Base-by-base conservation (phyloP, 1,284 basidiomycete species). In the Rhodotorula sp. region DNA sequence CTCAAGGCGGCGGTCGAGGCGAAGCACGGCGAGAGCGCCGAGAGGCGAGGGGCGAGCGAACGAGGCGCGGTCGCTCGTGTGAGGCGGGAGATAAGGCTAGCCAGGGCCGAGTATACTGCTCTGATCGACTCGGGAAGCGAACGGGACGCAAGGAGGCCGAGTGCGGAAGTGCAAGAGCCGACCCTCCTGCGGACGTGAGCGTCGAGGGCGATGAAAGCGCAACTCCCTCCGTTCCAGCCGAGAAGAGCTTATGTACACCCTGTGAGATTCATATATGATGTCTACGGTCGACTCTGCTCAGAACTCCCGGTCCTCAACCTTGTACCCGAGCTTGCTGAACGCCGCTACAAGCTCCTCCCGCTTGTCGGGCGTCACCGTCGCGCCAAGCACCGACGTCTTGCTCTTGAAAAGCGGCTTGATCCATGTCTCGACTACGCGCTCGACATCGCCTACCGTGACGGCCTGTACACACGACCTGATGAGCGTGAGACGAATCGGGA, bases 351-450 rank as follows among this genome's bases (percentile, higher is more conserved):
- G 39, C 27, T 63, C 37, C 19, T 39, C 3, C 9, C 25, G 34
- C 32, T 94, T 94, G 13, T 88, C 87, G 21, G 91, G 89, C 22
- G 92, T 88, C 32, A 91, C 90, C 19, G 94, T 89, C 5, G 92
- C 88, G 15, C 94, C 89, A 0, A 89, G 90, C 27, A 93, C 86
- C 9, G 92, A 92, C 1, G 88, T 87, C 7, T 85, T 83, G 0
- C 93, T 80, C 75, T 91, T 86, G 82, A 98, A 97, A 55, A 98
- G 83, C 0, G 94, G 92, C 51, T 94, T 81, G 82, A 97, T 88
- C 82, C 97, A 89, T 76, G 86, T 89, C 73, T 84, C 81, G 70
- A 97, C 84, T 21, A 86, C 86, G 10, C 81, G 82, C 34, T 91
- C 82, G 57, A 97, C 89, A 71, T 97, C 88, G 9, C 88, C 86